A percentile compares a stretch with the other conserved stretches of the same genome.
phyloP scores from a whole-genome alignment of 257 asterid species.

The Coffea canephora region DNA sequence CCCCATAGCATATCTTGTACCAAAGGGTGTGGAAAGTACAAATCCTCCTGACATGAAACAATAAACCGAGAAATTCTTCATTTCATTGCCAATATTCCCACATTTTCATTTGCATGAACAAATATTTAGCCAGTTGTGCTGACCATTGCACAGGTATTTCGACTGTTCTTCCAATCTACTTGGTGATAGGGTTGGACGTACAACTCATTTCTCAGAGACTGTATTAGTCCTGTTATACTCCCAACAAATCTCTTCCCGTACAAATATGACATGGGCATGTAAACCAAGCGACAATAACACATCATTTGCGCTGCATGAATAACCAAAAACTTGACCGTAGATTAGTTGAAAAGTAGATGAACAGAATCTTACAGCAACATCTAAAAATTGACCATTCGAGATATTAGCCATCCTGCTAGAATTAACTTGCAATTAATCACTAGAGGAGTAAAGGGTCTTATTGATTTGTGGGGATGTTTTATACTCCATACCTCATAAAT shows the following conservation, averaged over 20 bases:
- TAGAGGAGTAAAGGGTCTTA: too few species aligned
- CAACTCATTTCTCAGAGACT: conserved; percentile 33
- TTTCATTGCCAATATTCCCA: accelerated
- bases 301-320: conserved; percentile 37
- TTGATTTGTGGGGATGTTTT: too few species aligned
- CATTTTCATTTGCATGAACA: neutral
- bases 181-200: conserved; percentile 32
- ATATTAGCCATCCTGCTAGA: too few species aligned
- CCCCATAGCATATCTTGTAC: conserved; percentile 43
- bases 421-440: too few species aligned
- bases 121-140: neutral
- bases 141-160: conserved; percentile 49
- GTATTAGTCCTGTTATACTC: conserved; percentile 23
- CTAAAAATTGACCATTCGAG: too few species aligned
- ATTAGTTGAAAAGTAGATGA: too few species aligned
- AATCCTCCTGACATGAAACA: conserved; percentile 35
- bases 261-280: conserved; percentile 56
- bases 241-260: conserved; percentile 61
- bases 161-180: conserved; percentile 41
- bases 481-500: too few species aligned
- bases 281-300: conserved; percentile 47
- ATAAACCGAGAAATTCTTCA: neutral
- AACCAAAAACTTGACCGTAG: too few species aligned
- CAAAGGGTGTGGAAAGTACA: conserved; percentile 43
- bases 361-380: too few species aligned